These are phyloP conservation scores for Pythium chondricola DNA, from an alignment of 352 stramenopile genomes.

Conservation along the genomic window DNA sequence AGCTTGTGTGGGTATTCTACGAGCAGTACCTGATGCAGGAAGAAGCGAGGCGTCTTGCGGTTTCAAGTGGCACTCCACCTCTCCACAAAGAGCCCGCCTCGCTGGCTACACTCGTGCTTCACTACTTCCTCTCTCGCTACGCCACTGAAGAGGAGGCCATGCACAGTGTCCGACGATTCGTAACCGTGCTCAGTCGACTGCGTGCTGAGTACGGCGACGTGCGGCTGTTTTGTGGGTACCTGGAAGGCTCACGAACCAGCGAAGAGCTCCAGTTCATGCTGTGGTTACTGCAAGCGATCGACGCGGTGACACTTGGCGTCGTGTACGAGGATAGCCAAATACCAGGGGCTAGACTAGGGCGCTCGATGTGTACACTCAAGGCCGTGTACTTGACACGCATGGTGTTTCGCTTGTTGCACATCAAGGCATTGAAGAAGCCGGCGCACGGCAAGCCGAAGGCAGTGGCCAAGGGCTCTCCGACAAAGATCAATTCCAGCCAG, in stretches of 20 bases:
- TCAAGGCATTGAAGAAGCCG: conserved; percentile 24
- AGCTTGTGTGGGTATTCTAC: conserved; percentile 51
- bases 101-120: conserved; percentile 29
- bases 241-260: conserved; percentile 26
- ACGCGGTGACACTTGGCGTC: conserved; percentile 38
- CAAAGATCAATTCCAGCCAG: neutral
- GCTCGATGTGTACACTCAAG: conserved; percentile 44
- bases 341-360: neutral
- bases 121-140: conserved; percentile 53
- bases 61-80: conserved; percentile 7
- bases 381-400: conserved; percentile 42
- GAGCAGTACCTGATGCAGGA: conserved; percentile 49
- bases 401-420: conserved; percentile 37
- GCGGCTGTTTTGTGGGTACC: conserved; percentile 53
- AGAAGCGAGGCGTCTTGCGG: conserved; percentile 22
- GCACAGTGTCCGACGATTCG: conserved; percentile 28
- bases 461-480: neutral
- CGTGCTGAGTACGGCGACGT: conserved; percentile 25
- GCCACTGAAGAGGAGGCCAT: conserved; percentile 25
- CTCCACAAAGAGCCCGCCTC: conserved; percentile 7
- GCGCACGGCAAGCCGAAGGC: conserved; percentile 2
- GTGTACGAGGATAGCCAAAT: conserved; percentile 27
- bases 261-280: conserved; percentile 52
- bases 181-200: conserved; percentile 27
- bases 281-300: conserved; percentile 44